phyloP scores from a whole-genome alignment of 2,329 filamentous ascomycete species.

The Stagonosporopsis cucurbitacearum region DNA sequence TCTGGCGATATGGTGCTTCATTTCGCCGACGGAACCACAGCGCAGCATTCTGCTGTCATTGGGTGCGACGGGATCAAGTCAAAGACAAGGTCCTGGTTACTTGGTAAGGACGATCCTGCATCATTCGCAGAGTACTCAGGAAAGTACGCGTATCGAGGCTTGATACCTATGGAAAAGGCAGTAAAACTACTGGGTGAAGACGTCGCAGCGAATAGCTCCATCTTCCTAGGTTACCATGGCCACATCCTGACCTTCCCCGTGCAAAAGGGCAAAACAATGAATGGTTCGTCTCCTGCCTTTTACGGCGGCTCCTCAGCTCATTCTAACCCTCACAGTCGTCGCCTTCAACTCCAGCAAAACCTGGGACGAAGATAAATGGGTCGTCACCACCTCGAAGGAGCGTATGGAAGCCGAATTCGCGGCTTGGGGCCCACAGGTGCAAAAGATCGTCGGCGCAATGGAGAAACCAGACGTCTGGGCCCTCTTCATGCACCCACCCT shows the following conservation, averaged over 20 bases:
- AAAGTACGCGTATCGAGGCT: slow-evolving; percentile 68
- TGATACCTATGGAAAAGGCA: slow-evolving; percentile 67
- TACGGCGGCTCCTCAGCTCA: no score
- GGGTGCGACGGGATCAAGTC: slow-evolving; percentile 73
- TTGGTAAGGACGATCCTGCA: slow-evolving; percentile 55
- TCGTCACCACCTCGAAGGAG: slow-evolving; percentile 42
- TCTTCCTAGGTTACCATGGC: slow-evolving; percentile 65
- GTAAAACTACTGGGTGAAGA: slow-evolving; percentile 58
- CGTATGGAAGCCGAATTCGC: slow-evolving; percentile 42
- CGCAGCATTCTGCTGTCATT: slow-evolving; percentile 59
- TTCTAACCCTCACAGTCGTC: slow-evolving; percentile 37
- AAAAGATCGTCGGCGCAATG: slow-evolving; percentile 48
- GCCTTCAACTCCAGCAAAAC: slow-evolving; percentile 43
- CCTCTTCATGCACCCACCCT: slow-evolving; percentile 61
- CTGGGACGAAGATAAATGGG: slow-evolving; percentile 45
- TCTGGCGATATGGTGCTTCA: slow-evolving; percentile 46
- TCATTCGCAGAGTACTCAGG: slow-evolving; percentile 60
- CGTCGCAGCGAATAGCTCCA: slow-evolving; percentile 59
- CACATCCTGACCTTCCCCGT: slow-evolving; percentile 70
- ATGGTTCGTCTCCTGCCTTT: slow-evolving; percentile 46
- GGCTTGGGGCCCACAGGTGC: slow-evolving; percentile 39
- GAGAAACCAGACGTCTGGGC: slow-evolving; percentile 63
- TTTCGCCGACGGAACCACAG: slow-evolving; percentile 57
- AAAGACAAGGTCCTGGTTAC: slow-evolving; percentile 59
- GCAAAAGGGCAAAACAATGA: slow-evolving; percentile 63